phyloP scores from a whole-genome alignment of 164 flowering plant species.

The Tetrastigma voinierianum region DNA sequence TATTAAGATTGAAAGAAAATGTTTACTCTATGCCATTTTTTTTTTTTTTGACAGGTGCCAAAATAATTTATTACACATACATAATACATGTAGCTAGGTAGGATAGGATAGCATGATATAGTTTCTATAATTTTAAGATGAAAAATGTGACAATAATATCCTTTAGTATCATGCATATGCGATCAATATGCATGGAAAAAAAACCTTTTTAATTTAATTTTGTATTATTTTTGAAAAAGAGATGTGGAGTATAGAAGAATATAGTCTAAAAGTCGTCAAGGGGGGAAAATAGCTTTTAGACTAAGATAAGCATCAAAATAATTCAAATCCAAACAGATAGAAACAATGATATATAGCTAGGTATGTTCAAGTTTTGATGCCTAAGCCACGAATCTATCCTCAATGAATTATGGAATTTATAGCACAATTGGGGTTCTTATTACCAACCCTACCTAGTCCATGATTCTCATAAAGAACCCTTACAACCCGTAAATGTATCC shows the following conservation, averaged over 20 bases:
- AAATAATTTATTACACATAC: no score
- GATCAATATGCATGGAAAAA: not conserved
- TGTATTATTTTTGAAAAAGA: not conserved
- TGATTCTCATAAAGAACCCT: slow-evolving; percentile 36
- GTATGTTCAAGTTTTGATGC: slow-evolving; percentile 10
- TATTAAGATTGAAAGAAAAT: no score
- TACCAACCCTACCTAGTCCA: slow-evolving; percentile 7
- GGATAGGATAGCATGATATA: no score
- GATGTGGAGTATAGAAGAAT: not conserved
- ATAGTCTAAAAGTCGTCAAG: slow-evolving; percentile 2
- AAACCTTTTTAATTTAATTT: not conserved
- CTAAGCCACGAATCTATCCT: slow-evolving; percentile 20
- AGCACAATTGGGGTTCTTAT: slow-evolving; percentile 24
- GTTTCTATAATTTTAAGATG: no score
- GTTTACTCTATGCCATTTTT: no score
- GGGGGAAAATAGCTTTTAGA: not conserved
- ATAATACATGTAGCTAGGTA: no score
- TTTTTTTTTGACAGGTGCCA: no score
- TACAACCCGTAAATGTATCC: slow-evolving; percentile 41
- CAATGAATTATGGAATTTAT: slow-evolving; percentile 28
- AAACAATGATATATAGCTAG: slow-evolving; percentile 3
- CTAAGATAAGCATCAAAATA: slow-evolving; percentile 18
- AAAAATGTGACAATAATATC: no score
- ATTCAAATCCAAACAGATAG: slow-evolving; percentile 4
- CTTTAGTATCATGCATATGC: not conserved